A percentile compares a stretch with the other conserved stretches of the same genome.
These are phyloP conservation scores for Suhomyces ambrosiae DNA, from an alignment of 1,139 yeast species.

Conservation along the genomic window DNA sequence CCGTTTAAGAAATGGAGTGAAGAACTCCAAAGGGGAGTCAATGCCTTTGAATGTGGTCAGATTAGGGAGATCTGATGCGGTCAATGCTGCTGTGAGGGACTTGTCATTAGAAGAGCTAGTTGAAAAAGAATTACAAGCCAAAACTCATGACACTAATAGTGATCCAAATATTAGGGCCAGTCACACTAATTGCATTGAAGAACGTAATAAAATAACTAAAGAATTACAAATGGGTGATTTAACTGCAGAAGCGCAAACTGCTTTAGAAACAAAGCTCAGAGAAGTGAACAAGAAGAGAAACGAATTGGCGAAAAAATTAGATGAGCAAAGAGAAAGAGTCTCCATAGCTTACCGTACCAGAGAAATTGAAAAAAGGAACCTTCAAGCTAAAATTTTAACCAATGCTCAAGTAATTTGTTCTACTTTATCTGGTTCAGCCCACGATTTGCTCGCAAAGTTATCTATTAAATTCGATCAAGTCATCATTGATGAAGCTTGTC, in stretches of 20 bases:
- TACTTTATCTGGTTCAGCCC: slow-evolving; percentile 94
- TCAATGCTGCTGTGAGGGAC: slow-evolving; percentile 79
- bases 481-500: slow-evolving; percentile 97
- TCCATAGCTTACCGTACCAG: slow-evolving; percentile 70
- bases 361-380: slow-evolving; percentile 74
- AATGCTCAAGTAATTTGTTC: slow-evolving; percentile 90
- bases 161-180: slow-evolving; percentile 54
- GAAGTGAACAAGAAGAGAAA: slow-evolving; percentile 62
- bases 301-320: slow-evolving; percentile 71
- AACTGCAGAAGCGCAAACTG: slow-evolving; percentile 41
- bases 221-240: slow-evolving; percentile 37
- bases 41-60: slow-evolving; percentile 79
- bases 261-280: slow-evolving; percentile 52
- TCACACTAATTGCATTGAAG: slow-evolving; percentile 53
- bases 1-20: slow-evolving; percentile 76
- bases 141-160: slow-evolving; percentile 33
- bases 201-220: slow-evolving; percentile 52
- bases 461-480: slow-evolving; percentile 88
- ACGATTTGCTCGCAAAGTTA: slow-evolving; percentile 74
- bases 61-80: slow-evolving; percentile 87
- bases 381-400: slow-evolving; percentile 70
- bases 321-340: slow-evolving; percentile 73
- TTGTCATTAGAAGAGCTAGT: slow-evolving; percentile 86
- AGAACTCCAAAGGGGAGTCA: slow-evolving; percentile 55
- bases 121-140: slow-evolving; percentile 59